Percentiles rank a stretch among this genome's conserved stretches.
These are phyloP conservation scores for Botrytis tulipae DNA, from an alignment of 2,329 filamentous ascomycete species.

Conservation along the genomic window DNA sequence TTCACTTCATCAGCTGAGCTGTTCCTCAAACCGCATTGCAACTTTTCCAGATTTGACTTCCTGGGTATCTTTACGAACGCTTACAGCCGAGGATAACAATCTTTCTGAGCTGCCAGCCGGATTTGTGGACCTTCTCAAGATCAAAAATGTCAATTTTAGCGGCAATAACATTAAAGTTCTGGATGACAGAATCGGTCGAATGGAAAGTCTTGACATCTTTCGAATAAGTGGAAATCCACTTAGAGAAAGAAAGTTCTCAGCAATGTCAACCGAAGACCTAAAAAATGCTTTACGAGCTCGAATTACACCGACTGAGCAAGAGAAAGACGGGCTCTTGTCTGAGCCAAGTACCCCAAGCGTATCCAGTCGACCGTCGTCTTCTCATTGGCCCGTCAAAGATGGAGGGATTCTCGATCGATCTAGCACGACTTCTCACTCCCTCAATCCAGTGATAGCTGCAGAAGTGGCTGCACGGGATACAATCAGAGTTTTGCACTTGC, in stretches of 20 bases:
- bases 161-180: conserved; percentile 78
- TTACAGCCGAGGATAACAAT: conserved; percentile 80
- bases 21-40: conserved; percentile 79
- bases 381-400: conserved; percentile 36
- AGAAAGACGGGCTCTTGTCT: conserved; percentile 27
- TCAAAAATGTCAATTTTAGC: conserved; percentile 79
- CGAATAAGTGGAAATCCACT: conserved; percentile 87
- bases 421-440: conserved; percentile 59
- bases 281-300: conserved; percentile 70
- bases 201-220: conserved; percentile 74
- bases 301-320: conserved; percentile 52
- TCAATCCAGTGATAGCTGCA: conserved; percentile 57
- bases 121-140: conserved; percentile 62
- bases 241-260: conserved; percentile 80
- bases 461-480: conserved; percentile 53
- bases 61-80: conserved; percentile 70
- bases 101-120: conserved; percentile 74
- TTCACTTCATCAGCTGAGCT: conserved; percentile 66
- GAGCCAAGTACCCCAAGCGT: conserved; percentile 31
- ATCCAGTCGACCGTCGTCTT: conserved; percentile 24
- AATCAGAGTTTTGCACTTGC: conserved; percentile 62
- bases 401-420: conserved; percentile 66
- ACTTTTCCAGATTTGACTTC: conserved; percentile 69
- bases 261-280: conserved; percentile 75
- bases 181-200: conserved; percentile 72